Evolutionary conservation across 2,329 filamentous ascomycete genomes (phyloP), one percentile per base, ranked within the genome.

Genomic region (Fusarium udum): DNA sequence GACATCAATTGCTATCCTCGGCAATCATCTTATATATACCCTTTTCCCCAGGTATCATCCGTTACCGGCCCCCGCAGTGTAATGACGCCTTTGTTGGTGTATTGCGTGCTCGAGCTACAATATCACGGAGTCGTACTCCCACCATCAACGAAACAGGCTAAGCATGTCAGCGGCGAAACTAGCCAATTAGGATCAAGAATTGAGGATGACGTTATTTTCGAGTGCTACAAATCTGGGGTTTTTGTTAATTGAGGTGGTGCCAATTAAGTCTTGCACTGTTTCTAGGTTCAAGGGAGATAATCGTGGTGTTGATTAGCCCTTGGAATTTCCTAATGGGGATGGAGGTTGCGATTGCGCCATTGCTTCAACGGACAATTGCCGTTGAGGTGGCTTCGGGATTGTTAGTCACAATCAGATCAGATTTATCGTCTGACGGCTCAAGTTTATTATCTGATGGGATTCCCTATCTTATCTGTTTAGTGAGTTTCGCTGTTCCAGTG

Each of bases 81-180:
- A 60, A 52, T 78, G 75, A 72, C 76, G 75, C 70, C 73, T 78
- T 77, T 65, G 73, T 48, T 42, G 45, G 51, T 39, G 62, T 64
- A 78, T 78, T 78, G 77, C 77, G 77, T 78, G 77, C 77, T 78
- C 39, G 48, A 59, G 34, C 65, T 42, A 61, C 56, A 24, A 69
- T 75, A 78, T 78, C 75, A 78, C 77, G 77, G 74, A 78, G 77
- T 78, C 53, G 65, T 71, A 64, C 68, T 61, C 66, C 67, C 53
- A 55, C 67, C 64, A 75, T 34, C 55, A 43, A 31, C 64, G 64
- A 67, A 58, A 53, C 18, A 59, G 42, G 58, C 68, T 52, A 59
- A 66, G 43, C 57, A 61, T 26, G 18, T 13, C 32, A 59, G 34
- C 16, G 24, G 13, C 20, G 40, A 45, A 39, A 22, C 15, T 11